Evolutionary conservation across 306 rosid species (phyloP), one percentile per base, ranked within the genome.

Genomic region (Geum urbanum): DNA sequence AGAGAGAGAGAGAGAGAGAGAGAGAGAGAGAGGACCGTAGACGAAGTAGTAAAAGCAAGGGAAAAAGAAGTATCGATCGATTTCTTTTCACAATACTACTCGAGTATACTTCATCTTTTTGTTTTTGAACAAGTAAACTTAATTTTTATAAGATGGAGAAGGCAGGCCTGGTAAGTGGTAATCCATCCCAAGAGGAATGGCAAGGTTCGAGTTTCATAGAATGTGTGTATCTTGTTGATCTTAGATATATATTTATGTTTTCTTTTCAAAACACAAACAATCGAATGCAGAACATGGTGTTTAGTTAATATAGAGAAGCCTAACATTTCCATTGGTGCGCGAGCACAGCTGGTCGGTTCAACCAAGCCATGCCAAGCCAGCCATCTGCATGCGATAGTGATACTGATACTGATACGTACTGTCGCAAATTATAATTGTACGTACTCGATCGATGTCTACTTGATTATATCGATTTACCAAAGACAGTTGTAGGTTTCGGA

Each of bases 11-110:
- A 74, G 87, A 85, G 87, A 86, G 86, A 89, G 87, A 89, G 83
- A 95, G 78, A 87, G 87, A 86, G 91, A 76, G 52, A 84, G 96
- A 87, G 94, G 76, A 82, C 84, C 94, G 94, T 59, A 80, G 57
- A 60, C 58, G 27, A 53, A 58, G 71, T 41, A 44, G 63, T 52
- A 53, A 61, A 78, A 70, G 66, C 20, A 24, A 61, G 55, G 75
- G 37, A 62, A 68, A 56, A 32, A 8, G 41, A 41, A 72, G 63
- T 56, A 52, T 32, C 37, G 37, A 52, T 32, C 37, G 37, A 2
- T 32, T 32, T 32, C 37, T 32, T 32, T 32, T 32, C 37, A 32
- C 37, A 32, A 32, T 32, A 32, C 37, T 32, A 32, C 37, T 32
- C 37, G 37, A 32, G 37, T 32, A 32, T 1, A 32, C 37, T 3